Evolutionary conservation across 305 asterid species (phyloP).

Genomic region (Rubia occidens): DNA sequence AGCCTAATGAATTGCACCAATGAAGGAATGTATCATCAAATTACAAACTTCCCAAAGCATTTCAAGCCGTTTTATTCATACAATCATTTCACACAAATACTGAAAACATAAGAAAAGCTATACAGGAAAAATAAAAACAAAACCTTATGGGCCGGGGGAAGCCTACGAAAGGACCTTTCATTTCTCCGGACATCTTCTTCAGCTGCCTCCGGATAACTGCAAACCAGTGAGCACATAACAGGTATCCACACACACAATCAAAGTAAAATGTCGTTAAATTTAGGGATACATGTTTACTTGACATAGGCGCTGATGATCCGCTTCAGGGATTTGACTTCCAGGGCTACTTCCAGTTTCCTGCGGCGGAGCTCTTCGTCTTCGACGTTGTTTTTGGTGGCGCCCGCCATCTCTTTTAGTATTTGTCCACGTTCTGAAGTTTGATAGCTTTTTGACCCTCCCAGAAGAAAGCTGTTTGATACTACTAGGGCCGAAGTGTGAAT

Average conservation of each 20-base stretch:
- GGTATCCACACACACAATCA: not conserved
- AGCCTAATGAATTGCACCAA: not conserved
- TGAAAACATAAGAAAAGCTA: not conserved
- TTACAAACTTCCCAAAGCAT: not conserved
- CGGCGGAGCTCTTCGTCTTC: constrained; percentile 63
- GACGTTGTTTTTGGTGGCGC: constrained; percentile 24
- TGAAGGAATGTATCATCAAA: not conserved
- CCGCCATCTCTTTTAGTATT: not conserved
- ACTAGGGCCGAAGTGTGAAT: no score
- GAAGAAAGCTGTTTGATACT: no score
- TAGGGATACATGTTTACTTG: constrained; percentile 38
- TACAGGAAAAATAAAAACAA: constrained; percentile 3
- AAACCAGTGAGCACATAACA: constrained; percentile 10
- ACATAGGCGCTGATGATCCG: constrained; percentile 94
- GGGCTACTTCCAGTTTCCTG: constrained; percentile 67
- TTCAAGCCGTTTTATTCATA: not conserved
- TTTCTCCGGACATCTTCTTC: constrained; percentile 79
- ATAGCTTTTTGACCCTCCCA: no score
- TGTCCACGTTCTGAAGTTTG: no score
- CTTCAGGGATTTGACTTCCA: constrained; percentile 80
- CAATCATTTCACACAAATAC: not conserved
- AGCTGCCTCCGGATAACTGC: constrained; percentile 87
- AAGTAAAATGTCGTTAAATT: not conserved
- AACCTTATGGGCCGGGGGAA: constrained; percentile 72
- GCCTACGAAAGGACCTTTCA: constrained; percentile 62